These are phyloP conservation scores for Ceratopteris richardii DNA, from an alignment of 75 land plant genomes.

Conservation along the genomic window DNA sequence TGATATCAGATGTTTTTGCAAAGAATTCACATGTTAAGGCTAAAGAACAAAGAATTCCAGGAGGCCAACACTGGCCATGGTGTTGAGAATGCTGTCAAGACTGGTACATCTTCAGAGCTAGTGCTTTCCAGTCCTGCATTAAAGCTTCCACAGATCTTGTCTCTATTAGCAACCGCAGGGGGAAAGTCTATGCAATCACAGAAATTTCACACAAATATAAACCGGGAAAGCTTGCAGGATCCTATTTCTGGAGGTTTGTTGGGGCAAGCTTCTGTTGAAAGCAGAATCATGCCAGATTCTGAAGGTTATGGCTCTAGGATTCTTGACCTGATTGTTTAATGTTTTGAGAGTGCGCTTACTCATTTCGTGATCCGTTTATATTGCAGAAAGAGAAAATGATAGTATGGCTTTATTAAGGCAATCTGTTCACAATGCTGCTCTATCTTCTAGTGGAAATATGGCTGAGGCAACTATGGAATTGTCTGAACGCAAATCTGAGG, in stretches of 20 bases:
- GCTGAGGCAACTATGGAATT: slow-evolving; percentile 4
- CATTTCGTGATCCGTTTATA: no score
- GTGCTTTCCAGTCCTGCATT: slow-evolving; percentile 62
- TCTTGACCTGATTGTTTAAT: no score
- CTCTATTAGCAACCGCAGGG: slow-evolving; percentile 47
- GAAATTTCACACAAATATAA: slow-evolving; percentile 18
- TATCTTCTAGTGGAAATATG: slow-evolving; percentile 14
- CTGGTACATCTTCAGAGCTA: slow-evolving; percentile 45
- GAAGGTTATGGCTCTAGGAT: no score
- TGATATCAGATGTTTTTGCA: no score
- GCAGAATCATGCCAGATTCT: no score
- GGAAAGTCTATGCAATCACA: slow-evolving; percentile 38
- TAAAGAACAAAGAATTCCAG: slow-evolving; percentile 19
- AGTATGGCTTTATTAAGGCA: slow-evolving; percentile 50
- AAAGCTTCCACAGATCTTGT: slow-evolving; percentile 74
- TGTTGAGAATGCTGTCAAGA: slow-evolving; percentile 34
- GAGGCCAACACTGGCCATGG: slow-evolving; percentile 42
- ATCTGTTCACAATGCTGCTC: slow-evolving; percentile 78
- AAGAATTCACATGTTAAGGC: no score
- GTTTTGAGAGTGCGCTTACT: no score
- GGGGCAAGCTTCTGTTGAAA: no score
- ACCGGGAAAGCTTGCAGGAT: slow-evolving; percentile 27
- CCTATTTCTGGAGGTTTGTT: slow-evolving; percentile 16
- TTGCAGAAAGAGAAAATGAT: slow-evolving; percentile 33
- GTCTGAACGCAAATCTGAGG: slow-evolving; percentile 38